These are phyloP conservation scores for Geotrichum restrictum DNA, from an alignment of 1,139 yeast species.

Conservation along the genomic window DNA sequence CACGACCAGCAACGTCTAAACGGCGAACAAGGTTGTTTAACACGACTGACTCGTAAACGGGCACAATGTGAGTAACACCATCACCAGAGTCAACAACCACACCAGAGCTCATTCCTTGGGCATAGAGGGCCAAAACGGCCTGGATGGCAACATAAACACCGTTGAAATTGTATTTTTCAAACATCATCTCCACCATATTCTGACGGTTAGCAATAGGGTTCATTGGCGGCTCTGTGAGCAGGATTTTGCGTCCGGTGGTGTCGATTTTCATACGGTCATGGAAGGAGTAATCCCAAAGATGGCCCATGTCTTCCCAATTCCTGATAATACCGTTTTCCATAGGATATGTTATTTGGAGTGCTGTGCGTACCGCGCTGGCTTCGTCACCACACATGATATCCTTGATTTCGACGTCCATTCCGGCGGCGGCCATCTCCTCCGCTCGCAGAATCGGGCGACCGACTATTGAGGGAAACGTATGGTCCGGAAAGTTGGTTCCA, in stretches of 20 bases:
- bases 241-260: constrained; percentile 71
- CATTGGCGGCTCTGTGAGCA: constrained; percentile 97
- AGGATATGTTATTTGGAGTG: constrained; percentile 88
- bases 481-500: constrained; percentile 95
- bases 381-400: constrained; percentile 98
- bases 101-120: constrained; percentile 94
- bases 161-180: constrained; percentile 89
- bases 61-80: constrained; percentile 96
- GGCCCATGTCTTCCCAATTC: constrained; percentile 99
- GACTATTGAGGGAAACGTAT: constrained; percentile 96
- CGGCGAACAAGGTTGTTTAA: constrained; percentile 88
- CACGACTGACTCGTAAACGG: constrained; percentile 94
- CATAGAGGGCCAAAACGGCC: constrained; percentile 94
- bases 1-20: constrained; percentile 96
- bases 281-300: constrained; percentile 96
- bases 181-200: constrained; percentile 94
- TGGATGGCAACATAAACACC: constrained; percentile 98
- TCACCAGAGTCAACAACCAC: constrained; percentile 98
- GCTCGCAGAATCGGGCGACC: constrained; percentile 97
- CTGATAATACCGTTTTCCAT: constrained; percentile 98
- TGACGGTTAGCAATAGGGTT: constrained; percentile 92
- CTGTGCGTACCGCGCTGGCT: constrained; percentile 85
- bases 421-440: constrained; percentile 64
- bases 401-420: constrained; percentile 49
- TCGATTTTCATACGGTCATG: constrained; percentile 81